phyloP scores from a whole-genome alignment of 176 grass and related monocot genomes.

The Carex myosuroides region DNA sequence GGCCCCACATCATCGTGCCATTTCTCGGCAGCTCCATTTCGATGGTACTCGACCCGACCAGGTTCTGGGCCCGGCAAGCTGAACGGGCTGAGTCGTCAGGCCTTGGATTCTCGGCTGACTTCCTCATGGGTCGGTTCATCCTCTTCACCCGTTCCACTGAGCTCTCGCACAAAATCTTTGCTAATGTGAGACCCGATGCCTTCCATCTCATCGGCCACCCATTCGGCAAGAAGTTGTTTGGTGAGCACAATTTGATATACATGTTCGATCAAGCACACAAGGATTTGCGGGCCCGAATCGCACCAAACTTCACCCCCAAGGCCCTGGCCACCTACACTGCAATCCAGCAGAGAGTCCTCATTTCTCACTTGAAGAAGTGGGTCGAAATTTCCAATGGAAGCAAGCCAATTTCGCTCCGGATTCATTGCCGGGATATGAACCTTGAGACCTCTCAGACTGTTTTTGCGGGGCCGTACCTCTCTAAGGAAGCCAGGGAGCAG shows the following conservation, averaged over 20 bases:
- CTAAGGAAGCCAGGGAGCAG: constrained; percentile 23
- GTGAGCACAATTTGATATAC: constrained; percentile 90
- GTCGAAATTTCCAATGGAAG: constrained; percentile 5
- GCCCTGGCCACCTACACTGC: constrained; percentile 61
- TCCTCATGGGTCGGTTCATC: constrained; percentile 53
- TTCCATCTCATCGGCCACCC: constrained; percentile 82
- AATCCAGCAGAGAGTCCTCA: constrained; percentile 66
- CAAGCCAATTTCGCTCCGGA: constrained; percentile 33
- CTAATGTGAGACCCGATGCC: constrained; percentile 76
- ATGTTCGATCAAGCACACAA: constrained; percentile 82
- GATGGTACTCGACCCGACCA: constrained; percentile 48
- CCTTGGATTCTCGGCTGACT: constrained; percentile 52
- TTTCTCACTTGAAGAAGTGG: constrained; percentile 44
- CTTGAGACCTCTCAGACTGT: constrained; percentile 89
- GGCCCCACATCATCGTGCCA: constrained; percentile 51
- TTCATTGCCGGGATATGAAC: constrained; percentile 83
- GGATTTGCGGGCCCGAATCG: constrained; percentile 73
- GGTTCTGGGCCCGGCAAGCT: constrained; percentile 56
- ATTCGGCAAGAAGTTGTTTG: constrained; percentile 81
- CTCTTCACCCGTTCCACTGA: constrained; percentile 70
- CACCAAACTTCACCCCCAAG: constrained; percentile 64
- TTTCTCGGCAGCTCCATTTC: constrained; percentile 48
- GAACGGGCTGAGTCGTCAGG: constrained; percentile 39
- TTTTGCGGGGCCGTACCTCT: constrained; percentile 70
- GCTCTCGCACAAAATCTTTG: constrained; percentile 63